Evolutionary conservation across 2,329 filamentous ascomycete genomes (phyloP), one percentile per base, ranked within the genome.

Genomic region (Aspergillus pseudoglaucus): DNA sequence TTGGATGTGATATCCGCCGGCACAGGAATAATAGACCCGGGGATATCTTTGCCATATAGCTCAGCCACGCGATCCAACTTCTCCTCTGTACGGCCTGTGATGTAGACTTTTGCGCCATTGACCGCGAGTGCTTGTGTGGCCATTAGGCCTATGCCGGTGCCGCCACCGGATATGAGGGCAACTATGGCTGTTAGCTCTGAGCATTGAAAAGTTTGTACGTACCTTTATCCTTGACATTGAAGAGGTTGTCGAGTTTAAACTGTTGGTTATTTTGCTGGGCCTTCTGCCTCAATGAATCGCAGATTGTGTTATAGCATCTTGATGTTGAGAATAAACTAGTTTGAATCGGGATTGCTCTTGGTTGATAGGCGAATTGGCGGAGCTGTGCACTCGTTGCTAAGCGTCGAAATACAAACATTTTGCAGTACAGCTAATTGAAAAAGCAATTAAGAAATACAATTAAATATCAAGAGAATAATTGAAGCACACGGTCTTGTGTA

Each of bases 91-190:
- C 80, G 74, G 18, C 80, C 76, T 3, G 75, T 76, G 54, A 82
- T 82, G 71, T 82, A 83, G 2, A 82, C 80, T 60, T 79, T 81
- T 14, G 79, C 79, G 17, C 79, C 75, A 56, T 82, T 82, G 35
- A 77, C 77, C 5, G 78, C 77, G 3, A 83, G 70, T 2, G 76
- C 74, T 61, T 82, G 78, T 0, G 77, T 70, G 44, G 76, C 74
- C 82, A 84, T 85, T 14, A 85, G 67, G 0, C 83, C 83, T 50
- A 86, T 85, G 17, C 83, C 82, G n/a, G 75, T 73, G 12, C 79
- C 80, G 23, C 81, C 81, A 44, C 82, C 82, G 2, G 82, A 82
- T 40, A 83, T 64, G 1, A 83, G 70, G 47, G 76, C 79, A 30
- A 81, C 77, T 67, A 10, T 27, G 3, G 33, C 35, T 45, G 37